phyloP scores from a whole-genome alignment of 352 stramenopile genomes.

The Aphanomyces astaci region DNA sequence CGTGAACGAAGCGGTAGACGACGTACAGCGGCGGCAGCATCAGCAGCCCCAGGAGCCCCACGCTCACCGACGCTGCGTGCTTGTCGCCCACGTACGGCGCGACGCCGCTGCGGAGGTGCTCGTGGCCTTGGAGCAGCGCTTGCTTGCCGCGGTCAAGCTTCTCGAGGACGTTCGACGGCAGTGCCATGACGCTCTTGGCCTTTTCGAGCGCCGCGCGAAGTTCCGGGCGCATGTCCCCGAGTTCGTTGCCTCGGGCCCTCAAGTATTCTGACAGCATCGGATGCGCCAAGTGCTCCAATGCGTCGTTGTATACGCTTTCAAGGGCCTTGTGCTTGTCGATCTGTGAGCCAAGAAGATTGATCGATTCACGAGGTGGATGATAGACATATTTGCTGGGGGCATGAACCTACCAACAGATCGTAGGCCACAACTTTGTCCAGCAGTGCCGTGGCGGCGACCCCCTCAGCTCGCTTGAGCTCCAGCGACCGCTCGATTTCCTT shows the following conservation, averaged over 20 bases:
- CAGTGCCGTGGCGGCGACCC: neutral
- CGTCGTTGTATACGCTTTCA: slow-evolving; percentile 4
- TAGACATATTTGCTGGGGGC: too few relatives aligned
- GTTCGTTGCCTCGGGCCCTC: slow-evolving; percentile 8
- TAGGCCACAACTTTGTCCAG: slow-evolving; percentile 5
- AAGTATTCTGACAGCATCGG: slow-evolving; percentile 20
- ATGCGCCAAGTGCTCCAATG: slow-evolving; percentile 19
- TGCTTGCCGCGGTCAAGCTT: slow-evolving; percentile 14
- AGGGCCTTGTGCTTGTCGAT: slow-evolving; percentile 1
- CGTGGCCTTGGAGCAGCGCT: neutral
- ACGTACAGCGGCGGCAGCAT: slow-evolving; percentile 12
- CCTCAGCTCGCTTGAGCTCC: neutral
- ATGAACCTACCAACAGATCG: slow-evolving; percentile 5
- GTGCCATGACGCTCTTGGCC: neutral
- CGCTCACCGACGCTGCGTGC: slow-evolving; percentile 4
- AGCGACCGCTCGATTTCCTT: slow-evolving; percentile 8
- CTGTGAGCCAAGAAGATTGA: neutral
- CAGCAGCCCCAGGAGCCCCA: neutral
- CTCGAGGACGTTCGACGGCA: slow-evolving; percentile 4
- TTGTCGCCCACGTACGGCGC: slow-evolving; percentile 3
- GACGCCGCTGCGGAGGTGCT: slow-evolving; percentile 4
- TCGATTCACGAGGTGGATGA: neutral
- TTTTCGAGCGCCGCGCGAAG: slow-evolving; percentile 9
- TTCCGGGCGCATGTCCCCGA: slow-evolving; percentile 18
- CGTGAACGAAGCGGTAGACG: slow-evolving; percentile 11